Base-by-base conservation (phyloP, 352 stramenopile genomes). In the Globisporangium spiculum region DNA sequence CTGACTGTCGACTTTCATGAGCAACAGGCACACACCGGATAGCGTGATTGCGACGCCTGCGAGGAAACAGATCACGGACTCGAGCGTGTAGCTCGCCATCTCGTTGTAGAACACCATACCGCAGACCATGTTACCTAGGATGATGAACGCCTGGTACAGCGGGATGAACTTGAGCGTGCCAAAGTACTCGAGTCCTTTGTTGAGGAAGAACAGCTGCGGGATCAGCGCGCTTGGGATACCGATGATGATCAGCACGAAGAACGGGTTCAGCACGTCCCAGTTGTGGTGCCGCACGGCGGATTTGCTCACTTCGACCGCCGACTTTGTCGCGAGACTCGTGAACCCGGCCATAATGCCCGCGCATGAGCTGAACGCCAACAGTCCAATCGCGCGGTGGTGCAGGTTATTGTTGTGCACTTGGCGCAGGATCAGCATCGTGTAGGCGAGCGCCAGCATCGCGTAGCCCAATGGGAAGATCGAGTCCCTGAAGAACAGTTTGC, bases 101-200 rank as follows among this genome's bases (percentile, higher is more conserved):
- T 93, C 85, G 60, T 93, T 87, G 77, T 89, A 91, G 72, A 89
- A 93, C 62, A 93, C 75, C 75, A 91, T 84, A 18, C 85, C 85
- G 58, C 85, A 91, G 34, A 80, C 67, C 78, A 86, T 84, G 66
- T 93, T 93, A 60, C 84, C 84, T 0, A 91, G 72, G 68, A 93
- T 93, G 66, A 93, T 91, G 74, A 93, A 93, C 20, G 84, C 84
- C 64, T 93, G 84, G 71, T 93, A 93, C 34, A 93, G 65, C 67
- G 84, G 84, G 66, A 93, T 90, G 63, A 91, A 93, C 68, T 91
- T 89, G 62, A 93, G 80, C 53, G 84, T 93, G 18, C 84, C 84
- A 53, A 91, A 91, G 67, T 82, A 86, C 72, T 90, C 84, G 60
- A 93, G 79, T 0, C 85, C 85, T 34, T 90, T 88, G 76, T 93